Percentiles rank a stretch among this genome's conserved stretches.
Conservation (phyloP, 148 eudicot genomes). For the Rhododendron ovatum region DNA sequence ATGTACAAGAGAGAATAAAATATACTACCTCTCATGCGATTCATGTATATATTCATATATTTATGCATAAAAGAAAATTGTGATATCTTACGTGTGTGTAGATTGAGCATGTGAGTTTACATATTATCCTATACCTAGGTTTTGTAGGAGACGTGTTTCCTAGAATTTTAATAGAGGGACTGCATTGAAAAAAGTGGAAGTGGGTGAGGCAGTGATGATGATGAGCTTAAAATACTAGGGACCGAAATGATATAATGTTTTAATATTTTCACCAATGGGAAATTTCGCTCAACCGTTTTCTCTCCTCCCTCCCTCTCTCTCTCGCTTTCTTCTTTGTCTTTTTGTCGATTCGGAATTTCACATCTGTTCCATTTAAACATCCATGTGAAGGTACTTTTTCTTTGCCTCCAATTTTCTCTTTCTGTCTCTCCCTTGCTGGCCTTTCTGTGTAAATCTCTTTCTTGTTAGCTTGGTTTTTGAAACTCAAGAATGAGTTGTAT, state of each 20-base stretch:
- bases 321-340: neutral
- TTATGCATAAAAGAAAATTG: neutral
- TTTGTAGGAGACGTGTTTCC: neutral
- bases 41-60: neutral
- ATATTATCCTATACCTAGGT: neutral
- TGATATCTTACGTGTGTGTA: neutral
- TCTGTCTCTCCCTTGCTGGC: neutral
- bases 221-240: neutral
- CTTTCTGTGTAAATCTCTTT: neutral
- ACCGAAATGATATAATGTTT: neutral
- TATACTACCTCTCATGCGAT: neutral
- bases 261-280: neutral
- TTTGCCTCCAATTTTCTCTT: neutral
- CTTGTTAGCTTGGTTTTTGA: neutral
- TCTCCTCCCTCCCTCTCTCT: neutral
- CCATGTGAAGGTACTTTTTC: neutral
- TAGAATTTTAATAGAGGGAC: neutral
- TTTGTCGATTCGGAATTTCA: neutral
- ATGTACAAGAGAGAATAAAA: neutral
- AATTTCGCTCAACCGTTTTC: neutral
- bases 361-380: neutral
- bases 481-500: neutral
- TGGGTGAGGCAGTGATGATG: neutral
- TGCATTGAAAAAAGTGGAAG: neutral
- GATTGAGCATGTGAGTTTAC: neutral